phyloP scores from a whole-genome alignment of 176 grass and related monocot species.

The Panicum miliaceum region DNA sequence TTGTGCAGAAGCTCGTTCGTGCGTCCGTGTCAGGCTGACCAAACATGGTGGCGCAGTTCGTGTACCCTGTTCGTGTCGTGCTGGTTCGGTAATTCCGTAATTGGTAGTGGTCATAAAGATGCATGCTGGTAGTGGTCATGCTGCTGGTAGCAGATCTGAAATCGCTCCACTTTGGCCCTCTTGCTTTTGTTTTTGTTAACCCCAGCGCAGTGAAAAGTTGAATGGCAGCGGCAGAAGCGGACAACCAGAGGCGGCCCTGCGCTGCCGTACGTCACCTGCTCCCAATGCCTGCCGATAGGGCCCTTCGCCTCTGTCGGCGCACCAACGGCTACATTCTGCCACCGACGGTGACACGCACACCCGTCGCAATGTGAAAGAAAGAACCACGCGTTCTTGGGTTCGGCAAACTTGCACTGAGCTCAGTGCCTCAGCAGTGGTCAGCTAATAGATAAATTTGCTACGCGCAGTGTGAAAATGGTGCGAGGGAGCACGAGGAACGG shows the following conservation, averaged over 20 bases:
- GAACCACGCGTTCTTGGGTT: neutral
- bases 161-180: too few species aligned
- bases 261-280: neutral
- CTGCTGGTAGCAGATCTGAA: too few species aligned
- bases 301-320: neutral
- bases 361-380: neutral
- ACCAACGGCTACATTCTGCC: conserved; percentile 22
- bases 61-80: too few species aligned
- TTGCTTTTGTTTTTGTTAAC: too few species aligned
- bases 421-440: neutral
- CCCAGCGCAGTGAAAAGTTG: neutral
- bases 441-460: too few species aligned
- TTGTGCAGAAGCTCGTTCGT: neutral
- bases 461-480: neutral
- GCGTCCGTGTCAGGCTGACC: too few species aligned
- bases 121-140: too few species aligned
- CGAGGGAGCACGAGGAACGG: neutral
- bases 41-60: too few species aligned
- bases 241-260: conserved; percentile 1
- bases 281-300: too few species aligned
- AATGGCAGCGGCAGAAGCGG: too few species aligned
- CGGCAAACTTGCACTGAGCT: neutral
- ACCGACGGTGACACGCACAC: neutral
- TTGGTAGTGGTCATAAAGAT: too few species aligned
- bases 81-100: too few species aligned